Conservation (phyloP, 257 asterid species). For the Plantago elongata region DNA sequence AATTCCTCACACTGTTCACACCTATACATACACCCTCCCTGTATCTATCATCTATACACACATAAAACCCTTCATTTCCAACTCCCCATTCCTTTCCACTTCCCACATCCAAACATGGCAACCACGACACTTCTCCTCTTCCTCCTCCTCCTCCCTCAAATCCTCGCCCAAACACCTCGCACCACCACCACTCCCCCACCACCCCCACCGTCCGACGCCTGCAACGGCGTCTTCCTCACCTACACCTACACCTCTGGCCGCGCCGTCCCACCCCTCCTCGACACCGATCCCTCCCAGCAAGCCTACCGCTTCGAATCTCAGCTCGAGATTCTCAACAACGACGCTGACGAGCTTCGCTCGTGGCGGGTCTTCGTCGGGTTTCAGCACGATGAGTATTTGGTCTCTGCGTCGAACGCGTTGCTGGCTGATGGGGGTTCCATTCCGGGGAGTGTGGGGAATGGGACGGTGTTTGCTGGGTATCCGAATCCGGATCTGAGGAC, state of each 20-base stretch:
- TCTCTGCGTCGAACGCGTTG: slow-evolving; percentile 74
- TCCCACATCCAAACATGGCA: slow-evolving; percentile 1
- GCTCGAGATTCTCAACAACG: slow-evolving; percentile 58
- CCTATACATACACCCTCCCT: too few relatives aligned
- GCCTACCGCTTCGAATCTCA: slow-evolving; percentile 72
- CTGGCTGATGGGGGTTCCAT: slow-evolving; percentile 66
- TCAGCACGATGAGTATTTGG: slow-evolving; percentile 64
- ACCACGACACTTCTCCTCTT: slow-evolving; percentile 11
- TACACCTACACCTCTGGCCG: slow-evolving; percentile 42
- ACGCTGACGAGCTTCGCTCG: slow-evolving; percentile 54
- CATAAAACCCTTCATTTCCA: too few relatives aligned
- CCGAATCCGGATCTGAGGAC: slow-evolving; percentile 85
- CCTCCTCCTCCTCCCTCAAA: slow-evolving; percentile 18
- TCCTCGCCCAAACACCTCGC: slow-evolving; percentile 33
- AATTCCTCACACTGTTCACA: too few relatives aligned
- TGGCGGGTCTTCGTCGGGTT: slow-evolving; percentile 91
- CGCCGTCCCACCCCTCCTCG: slow-evolving; percentile 49
- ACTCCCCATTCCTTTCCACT: too few relatives aligned
- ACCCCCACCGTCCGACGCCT: slow-evolving; percentile 38
- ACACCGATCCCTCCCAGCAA: slow-evolving; percentile 33
- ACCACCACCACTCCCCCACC: slow-evolving; percentile 30
- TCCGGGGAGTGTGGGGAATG: slow-evolving; percentile 72
- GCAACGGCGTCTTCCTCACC: slow-evolving; percentile 54
- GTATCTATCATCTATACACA: too few relatives aligned
- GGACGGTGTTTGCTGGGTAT: slow-evolving; percentile 69